These are phyloP conservation scores for Phaeoacremonium minimum DNA, from an alignment of 2,329 filamentous ascomycete genomes.

Conservation along the genomic window DNA sequence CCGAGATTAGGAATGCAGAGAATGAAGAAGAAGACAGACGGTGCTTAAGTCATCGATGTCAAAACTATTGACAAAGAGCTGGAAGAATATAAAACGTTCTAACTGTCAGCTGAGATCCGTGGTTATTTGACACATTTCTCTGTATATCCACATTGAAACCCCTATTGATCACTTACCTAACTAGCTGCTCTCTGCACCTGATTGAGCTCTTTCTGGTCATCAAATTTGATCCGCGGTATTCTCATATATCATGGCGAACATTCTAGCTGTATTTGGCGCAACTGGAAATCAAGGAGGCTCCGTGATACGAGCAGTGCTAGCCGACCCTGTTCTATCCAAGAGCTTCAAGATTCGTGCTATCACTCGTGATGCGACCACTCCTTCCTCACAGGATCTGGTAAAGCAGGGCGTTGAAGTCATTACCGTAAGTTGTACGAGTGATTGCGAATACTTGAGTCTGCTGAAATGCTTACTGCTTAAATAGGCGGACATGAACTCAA, in stretches of 20 bases:
- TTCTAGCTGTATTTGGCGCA: slow-evolving; percentile 38
- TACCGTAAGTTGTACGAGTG: slow-evolving; percentile 15
- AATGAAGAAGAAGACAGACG: too few relatives aligned
- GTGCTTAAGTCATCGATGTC: too few relatives aligned
- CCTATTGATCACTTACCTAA: too few relatives aligned
- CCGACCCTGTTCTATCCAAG: slow-evolving; percentile 36
- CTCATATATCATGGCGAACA: slow-evolving; percentile 9
- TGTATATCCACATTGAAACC: too few relatives aligned
- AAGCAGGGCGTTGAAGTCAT: slow-evolving; percentile 38
- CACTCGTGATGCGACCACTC: slow-evolving; percentile 38
- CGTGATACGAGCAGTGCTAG: slow-evolving; percentile 38
- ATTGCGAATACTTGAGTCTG: neutral
- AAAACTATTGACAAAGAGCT: too few relatives aligned
- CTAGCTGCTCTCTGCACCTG: too few relatives aligned
- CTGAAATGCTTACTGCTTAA: neutral
- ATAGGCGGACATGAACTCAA: slow-evolving; percentile 35
- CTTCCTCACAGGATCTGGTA: slow-evolving; percentile 29
- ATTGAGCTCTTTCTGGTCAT: too few relatives aligned
- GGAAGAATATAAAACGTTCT: too few relatives aligned
- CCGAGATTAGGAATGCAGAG: too few relatives aligned
- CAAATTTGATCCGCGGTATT: slow-evolving; percentile 11
- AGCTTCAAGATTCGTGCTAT: slow-evolving; percentile 40
- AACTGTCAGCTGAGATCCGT: too few relatives aligned
- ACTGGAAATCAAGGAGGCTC: slow-evolving; percentile 46
- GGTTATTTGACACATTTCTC: too few relatives aligned